Evolutionary conservation across 176 grass and related monocot species (phyloP).

Genomic region (Triticum timopheevii): DNA sequence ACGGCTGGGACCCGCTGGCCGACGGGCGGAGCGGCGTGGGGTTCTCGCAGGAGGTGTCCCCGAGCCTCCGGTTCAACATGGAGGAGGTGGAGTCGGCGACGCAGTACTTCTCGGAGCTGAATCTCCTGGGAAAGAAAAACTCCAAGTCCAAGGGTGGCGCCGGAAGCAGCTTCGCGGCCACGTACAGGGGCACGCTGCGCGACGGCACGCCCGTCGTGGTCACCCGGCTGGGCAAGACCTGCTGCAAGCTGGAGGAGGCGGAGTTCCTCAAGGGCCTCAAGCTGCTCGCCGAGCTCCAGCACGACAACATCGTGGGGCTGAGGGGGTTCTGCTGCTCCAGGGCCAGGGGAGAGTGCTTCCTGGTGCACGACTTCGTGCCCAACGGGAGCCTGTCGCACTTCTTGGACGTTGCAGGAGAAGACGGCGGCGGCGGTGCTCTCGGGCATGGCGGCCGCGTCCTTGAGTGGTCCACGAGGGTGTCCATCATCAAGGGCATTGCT

Average conservation of each 20-base stretch:
- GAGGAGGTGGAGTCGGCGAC: constrained; percentile 96
- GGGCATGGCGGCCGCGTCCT: constrained; percentile 36
- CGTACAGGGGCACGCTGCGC: constrained; percentile 70
- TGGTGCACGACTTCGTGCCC: constrained; percentile 81
- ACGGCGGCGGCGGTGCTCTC: neutral
- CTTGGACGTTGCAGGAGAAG: constrained; percentile 49
- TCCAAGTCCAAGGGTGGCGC: constrained; percentile 1
- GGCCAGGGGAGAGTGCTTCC: constrained; percentile 88
- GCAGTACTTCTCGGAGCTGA: constrained; percentile 87
- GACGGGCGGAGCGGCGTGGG: constrained; percentile 41
- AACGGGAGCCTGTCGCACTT: constrained; percentile 73
- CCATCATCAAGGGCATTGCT: constrained; percentile 86
- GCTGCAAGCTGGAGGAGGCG: constrained; percentile 81
- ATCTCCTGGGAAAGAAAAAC: constrained; percentile 58
- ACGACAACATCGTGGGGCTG: constrained; percentile 75
- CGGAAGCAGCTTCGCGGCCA: constrained; percentile 34
- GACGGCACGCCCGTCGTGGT: constrained; percentile 73
- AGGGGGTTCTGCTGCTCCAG: constrained; percentile 87
- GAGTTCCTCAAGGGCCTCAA: constrained; percentile 82
- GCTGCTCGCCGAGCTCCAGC: constrained; percentile 51
- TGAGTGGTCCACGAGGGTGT: constrained; percentile 78
- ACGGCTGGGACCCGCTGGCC: constrained; percentile 81
- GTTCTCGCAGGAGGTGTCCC: constrained; percentile 50
- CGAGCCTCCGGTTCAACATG: constrained; percentile 65
- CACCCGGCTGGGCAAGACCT: constrained; percentile 80